Evolutionary conservation across 2,329 filamentous ascomycete genomes (phyloP).

Genomic region (Ophiostoma triangulosporum): DNA sequence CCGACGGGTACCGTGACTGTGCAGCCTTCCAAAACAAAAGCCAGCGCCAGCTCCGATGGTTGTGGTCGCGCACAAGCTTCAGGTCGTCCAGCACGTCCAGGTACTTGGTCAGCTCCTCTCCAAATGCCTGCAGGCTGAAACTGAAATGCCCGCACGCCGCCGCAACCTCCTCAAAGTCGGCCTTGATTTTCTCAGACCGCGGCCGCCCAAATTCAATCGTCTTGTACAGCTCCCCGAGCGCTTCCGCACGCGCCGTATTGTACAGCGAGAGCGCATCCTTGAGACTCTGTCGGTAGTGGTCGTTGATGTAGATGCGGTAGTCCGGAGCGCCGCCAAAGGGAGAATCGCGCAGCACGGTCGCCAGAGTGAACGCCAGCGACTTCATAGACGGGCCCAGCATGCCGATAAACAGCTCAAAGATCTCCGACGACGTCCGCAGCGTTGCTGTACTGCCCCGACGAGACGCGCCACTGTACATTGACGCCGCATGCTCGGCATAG

Average conservation of each 20-base stretch:
- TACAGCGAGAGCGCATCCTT: constrained; percentile 71
- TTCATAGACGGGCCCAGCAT: constrained; percentile 91
- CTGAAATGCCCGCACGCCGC: constrained; percentile 97
- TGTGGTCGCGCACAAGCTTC: constrained; percentile 53
- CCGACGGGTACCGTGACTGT: constrained; percentile 11
- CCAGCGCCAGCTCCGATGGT: constrained; percentile 66
- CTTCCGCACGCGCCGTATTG: constrained; percentile 58
- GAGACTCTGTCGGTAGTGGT: constrained; percentile 68
- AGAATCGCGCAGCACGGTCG: constrained; percentile 75
- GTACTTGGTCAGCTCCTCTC: constrained; percentile 75
- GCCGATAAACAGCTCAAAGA: constrained; percentile 81
- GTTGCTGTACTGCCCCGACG: constrained; percentile 14
- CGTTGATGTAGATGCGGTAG: constrained; percentile 60
- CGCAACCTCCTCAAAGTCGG: constrained; percentile 92
- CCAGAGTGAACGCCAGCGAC: constrained; percentile 81
- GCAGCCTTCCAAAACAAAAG: constrained; percentile 55
- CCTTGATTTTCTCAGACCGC: constrained; percentile 62
- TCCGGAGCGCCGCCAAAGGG: constrained; percentile 61
- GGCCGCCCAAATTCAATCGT: constrained; percentile 59
- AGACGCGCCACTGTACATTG: not conserved
- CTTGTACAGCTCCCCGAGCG: constrained; percentile 67
- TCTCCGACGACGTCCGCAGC: constrained; percentile 58
- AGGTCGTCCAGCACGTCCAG: constrained; percentile 75
- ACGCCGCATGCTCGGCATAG: not conserved
- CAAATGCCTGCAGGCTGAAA: constrained; percentile 81